A percentile compares a stretch with the other conserved stretches of the same genome.
Conservation (phyloP, 2,329 filamentous ascomycete genomes). For the Scytalidium lignicola region DNA sequence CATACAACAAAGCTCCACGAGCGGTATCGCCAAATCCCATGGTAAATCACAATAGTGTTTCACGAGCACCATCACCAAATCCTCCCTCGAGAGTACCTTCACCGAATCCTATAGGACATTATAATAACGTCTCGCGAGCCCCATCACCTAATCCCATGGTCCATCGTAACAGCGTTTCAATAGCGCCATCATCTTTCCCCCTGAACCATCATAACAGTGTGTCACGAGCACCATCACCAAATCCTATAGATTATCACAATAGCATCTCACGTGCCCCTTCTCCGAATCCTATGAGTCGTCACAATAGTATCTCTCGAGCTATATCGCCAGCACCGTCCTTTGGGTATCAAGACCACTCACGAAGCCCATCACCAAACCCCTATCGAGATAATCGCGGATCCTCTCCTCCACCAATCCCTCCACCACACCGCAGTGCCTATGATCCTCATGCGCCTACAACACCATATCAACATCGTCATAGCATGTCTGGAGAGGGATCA, state of each 20-base stretch:
- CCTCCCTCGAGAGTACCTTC: conserved; percentile 27
- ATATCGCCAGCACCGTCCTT: conserved; percentile 20
- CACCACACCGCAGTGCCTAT: conserved; percentile 68
- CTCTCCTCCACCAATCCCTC: conserved; percentile 66
- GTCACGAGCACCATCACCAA: conserved; percentile 34
- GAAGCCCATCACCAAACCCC: conserved; percentile 34
- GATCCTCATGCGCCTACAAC: conserved; percentile 22
- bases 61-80: conserved; percentile 34
- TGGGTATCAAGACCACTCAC: conserved; percentile 27
- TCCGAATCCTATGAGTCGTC: conserved; percentile 19
- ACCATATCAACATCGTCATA: conserved; percentile 39
- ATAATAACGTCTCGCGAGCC: conserved; percentile 32
- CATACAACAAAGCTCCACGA: conserved; percentile 16
- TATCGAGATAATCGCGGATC: conserved; percentile 27
- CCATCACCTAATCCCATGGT: conserved; percentile 20
- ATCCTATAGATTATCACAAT: conserved; percentile 28
- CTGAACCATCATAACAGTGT: conserved; percentile 16
- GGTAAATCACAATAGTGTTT: conserved; percentile 17
- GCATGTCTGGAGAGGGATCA: conserved; percentile 55
- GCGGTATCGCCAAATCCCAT: conserved; percentile 23
- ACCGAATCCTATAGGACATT: conserved; percentile 22
- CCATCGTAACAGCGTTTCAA: conserved; percentile 31
- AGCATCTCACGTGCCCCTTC: conserved; percentile 19
- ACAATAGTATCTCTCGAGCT: conserved; percentile 30
- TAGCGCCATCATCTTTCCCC: conserved; percentile 31